Evolutionary conservation across 441 rosid genomes (phyloP).

Genomic region (Pelargonium myrrhifolium): DNA sequence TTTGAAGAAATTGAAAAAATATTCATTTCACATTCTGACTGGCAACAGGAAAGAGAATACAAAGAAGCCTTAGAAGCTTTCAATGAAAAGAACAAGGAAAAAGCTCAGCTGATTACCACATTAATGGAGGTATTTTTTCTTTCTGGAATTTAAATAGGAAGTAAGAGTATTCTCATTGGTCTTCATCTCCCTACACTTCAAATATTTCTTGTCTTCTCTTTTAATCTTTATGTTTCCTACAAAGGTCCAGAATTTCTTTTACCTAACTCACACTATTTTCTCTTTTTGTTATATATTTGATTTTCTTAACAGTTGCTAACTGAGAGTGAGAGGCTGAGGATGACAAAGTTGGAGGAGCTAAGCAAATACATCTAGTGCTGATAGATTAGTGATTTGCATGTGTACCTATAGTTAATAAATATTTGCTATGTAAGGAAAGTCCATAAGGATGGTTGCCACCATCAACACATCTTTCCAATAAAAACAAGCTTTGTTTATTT

Average conservation of each 20-base stretch:
- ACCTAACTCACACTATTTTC: not conserved
- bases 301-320: slow-evolving; percentile 15
- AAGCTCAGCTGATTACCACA: slow-evolving; percentile 19
- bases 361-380: slow-evolving; percentile 18
- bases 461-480: not conserved
- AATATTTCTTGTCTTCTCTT: not conserved
- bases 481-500: not conserved
- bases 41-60: slow-evolving; percentile 22
- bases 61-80: slow-evolving; percentile 24
- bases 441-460: not conserved
- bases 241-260: not conserved
- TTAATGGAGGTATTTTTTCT: slow-evolving; percentile 23
- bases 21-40: not conserved
- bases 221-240: not conserved
- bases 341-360: slow-evolving; percentile 26
- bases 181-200: not conserved
- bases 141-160: not conserved
- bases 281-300: not conserved
- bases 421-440: not conserved
- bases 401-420: not conserved
- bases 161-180: not conserved
- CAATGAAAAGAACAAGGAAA: slow-evolving; percentile 26
- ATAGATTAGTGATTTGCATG: not conserved
- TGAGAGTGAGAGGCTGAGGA: slow-evolving; percentile 24
- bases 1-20: not conserved